Evolutionary conservation across 495 filamentous ascomycete species (phyloP).

Genomic region (Talaromyces liani): DNA sequence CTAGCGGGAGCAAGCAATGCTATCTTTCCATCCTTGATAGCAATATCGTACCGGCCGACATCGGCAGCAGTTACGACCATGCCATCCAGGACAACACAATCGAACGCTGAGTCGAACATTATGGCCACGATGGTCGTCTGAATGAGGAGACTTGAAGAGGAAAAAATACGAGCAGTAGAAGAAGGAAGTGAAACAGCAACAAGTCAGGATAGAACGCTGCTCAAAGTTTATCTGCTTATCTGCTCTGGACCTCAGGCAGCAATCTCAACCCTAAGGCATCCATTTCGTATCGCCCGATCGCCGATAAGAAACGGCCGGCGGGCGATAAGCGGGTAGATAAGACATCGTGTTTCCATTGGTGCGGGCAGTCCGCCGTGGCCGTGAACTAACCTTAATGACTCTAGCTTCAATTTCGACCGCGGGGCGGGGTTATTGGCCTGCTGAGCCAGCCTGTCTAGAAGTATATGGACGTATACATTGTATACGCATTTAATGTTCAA

Average conservation of each 20-base stretch:
- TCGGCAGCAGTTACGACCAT: conserved; percentile 41
- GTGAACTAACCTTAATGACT: no score
- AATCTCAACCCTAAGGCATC: background rate
- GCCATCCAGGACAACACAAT: conserved; percentile 40
- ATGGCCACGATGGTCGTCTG: background rate
- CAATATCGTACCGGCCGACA: conserved; percentile 39
- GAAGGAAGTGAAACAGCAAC: background rate
- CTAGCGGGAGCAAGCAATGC: conserved; percentile 32
- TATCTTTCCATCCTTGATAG: conserved; percentile 45
- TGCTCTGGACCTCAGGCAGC: background rate
- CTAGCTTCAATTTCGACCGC: no score
- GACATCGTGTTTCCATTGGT: background rate
- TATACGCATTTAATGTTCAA: no score
- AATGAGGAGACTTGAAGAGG: background rate
- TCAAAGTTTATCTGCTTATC: background rate
- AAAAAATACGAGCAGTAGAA: background rate
- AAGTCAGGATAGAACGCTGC: background rate
- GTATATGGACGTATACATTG: no score
- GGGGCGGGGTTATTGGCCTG: no score
- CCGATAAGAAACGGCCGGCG: background rate
- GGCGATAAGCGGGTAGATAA: background rate
- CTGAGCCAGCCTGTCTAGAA: no score
- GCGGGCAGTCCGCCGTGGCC: background rate
- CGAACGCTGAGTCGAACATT: conserved; percentile 9
- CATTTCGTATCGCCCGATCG: background rate